Conservation (phyloP, 1,139 yeast genomes). For the Taphrina flavorubra region DNA sequence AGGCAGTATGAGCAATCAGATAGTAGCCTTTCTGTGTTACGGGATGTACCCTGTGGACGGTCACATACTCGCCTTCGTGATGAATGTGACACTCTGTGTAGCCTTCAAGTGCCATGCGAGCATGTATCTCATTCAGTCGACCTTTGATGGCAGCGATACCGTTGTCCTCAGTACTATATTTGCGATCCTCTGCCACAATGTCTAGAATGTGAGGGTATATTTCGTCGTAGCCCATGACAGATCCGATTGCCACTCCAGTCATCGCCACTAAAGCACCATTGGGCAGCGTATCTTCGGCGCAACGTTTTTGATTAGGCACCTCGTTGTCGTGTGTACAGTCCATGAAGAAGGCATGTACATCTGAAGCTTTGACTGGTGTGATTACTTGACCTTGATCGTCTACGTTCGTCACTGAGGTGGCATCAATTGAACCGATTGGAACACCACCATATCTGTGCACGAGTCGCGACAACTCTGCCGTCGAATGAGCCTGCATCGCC, state of each 20-base stretch:
- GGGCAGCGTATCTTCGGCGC: conserved; percentile 91
- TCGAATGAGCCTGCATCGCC: conserved; percentile 96
- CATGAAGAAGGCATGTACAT: conserved; percentile 94
- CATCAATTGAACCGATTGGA: conserved; percentile 82
- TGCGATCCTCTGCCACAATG: conserved; percentile 77
- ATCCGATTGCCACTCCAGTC: conserved; percentile 92
- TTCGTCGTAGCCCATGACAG: conserved; percentile 94
- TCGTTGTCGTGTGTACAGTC: conserved; percentile 98
- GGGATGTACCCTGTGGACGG: conserved; percentile 85
- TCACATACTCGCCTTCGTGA: conserved; percentile 89
- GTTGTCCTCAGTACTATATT: conserved; percentile 61
- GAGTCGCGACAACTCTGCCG: conserved; percentile 80
- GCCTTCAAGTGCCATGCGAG: conserved; percentile 67
- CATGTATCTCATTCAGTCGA: conserved; percentile 65
- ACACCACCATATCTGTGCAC: conserved; percentile 93
- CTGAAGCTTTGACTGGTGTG: conserved; percentile 57
- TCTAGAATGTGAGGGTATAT: conserved; percentile 80
- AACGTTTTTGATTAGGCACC: conserved; percentile 83
- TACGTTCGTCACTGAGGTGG: conserved; percentile 43
- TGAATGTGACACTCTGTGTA: conserved; percentile 94
- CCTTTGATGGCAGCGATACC: conserved; percentile 80
- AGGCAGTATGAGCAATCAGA: conserved; percentile 84
- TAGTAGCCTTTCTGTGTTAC: conserved; percentile 88
- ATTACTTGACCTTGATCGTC: conserved; percentile 43
- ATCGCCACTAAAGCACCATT: conserved; percentile 93